These are phyloP conservation scores for Eutrema yunnanense DNA, from an alignment of 345 rosid species.

Conservation along the genomic window DNA sequence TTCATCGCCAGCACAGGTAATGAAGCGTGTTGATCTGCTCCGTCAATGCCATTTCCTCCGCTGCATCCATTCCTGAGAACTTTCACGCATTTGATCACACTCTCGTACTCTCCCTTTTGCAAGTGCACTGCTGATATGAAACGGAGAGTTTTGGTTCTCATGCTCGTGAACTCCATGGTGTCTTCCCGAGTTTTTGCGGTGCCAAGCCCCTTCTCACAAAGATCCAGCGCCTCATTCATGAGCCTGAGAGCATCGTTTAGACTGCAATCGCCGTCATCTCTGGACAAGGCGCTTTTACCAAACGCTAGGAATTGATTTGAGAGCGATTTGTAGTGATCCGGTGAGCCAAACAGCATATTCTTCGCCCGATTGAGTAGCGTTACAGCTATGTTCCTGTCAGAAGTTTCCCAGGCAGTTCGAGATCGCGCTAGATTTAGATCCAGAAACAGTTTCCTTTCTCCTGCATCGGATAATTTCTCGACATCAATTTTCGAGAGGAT, in stretches of 20 bases:
- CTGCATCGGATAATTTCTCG: slow-evolving; percentile 44
- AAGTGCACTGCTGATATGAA: slow-evolving; percentile 87
- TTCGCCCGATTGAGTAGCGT: slow-evolving; percentile 67
- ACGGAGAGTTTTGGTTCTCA: slow-evolving; percentile 65
- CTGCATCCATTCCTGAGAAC: slow-evolving; percentile 56
- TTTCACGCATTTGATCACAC: slow-evolving; percentile 83
- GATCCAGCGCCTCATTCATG: slow-evolving; percentile 74
- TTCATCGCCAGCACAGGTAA: slow-evolving; percentile 98
- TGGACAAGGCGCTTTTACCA: slow-evolving; percentile 50
- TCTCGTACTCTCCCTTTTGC: slow-evolving; percentile 80
- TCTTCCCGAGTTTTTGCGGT: slow-evolving; percentile 56
- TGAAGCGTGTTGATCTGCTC: slow-evolving; percentile 69
- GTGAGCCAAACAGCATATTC: slow-evolving; percentile 53
- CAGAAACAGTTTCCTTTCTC: slow-evolving; percentile 60
- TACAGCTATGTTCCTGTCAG: slow-evolving; percentile 71
- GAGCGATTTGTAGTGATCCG: slow-evolving; percentile 59
- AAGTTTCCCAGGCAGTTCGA: slow-evolving; percentile 74
- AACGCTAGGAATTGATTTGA: slow-evolving; percentile 63
- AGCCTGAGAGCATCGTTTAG: slow-evolving; percentile 67
- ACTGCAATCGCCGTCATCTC: slow-evolving; percentile 33
- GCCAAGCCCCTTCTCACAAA: slow-evolving; percentile 68
- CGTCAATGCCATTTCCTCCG: slow-evolving; percentile 30
- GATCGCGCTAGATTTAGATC: slow-evolving; percentile 86
- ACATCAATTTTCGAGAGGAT: slow-evolving; percentile 54
- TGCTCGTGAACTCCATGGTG: slow-evolving; percentile 43